A percentile compares a stretch with the other conserved stretches of the same genome.
Evolutionary conservation across 1,284 basidiomycete species (phyloP).

Genomic region (Coniophora puteana): DNA sequence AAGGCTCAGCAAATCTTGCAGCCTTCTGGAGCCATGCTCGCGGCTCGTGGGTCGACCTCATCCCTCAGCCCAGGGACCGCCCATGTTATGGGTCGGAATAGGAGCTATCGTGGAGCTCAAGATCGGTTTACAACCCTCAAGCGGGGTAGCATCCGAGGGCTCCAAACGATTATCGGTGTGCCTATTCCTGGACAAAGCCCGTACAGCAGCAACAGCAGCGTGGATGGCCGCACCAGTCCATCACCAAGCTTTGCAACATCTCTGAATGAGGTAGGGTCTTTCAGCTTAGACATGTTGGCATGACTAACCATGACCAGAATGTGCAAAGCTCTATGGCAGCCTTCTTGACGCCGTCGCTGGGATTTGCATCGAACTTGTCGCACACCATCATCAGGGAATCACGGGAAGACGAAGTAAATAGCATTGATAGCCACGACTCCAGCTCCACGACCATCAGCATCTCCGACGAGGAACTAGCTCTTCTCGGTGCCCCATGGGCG

Average conservation of each 20-base stretch:
- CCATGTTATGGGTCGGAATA: constrained; percentile 46
- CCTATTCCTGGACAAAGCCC: constrained; percentile 64
- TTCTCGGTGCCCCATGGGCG: constrained; percentile 96
- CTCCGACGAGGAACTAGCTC: constrained; percentile 90
- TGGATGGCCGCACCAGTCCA: constrained; percentile 84
- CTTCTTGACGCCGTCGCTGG: constrained; percentile 79
- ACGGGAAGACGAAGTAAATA: constrained; percentile 86
- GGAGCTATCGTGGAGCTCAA: constrained; percentile 61
- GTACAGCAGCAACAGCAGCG: constrained; percentile 76
- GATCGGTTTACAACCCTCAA: constrained; percentile 79
- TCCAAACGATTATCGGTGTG: constrained; percentile 71
- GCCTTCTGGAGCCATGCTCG: constrained; percentile 48
- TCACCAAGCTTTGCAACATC: constrained; percentile 77
- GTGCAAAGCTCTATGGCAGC: constrained; percentile 48
- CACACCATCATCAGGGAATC: constrained; percentile 95
- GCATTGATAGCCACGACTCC: constrained; percentile 59
- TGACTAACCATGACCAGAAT: constrained; percentile 26
- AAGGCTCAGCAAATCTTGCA: constrained; percentile 90
- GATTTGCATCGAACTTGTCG: constrained; percentile 93
- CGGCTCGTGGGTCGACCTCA: constrained; percentile 46
- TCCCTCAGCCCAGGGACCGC: constrained; percentile 47
- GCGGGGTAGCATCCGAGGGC: constrained; percentile 84
- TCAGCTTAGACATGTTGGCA: constrained; percentile 2
- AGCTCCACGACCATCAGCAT: constrained; percentile 73
- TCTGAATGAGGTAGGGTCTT: constrained; percentile 63